Conservation (phyloP, 768 basidiomycete genomes). For the Pleurotus ostreatus region DNA sequence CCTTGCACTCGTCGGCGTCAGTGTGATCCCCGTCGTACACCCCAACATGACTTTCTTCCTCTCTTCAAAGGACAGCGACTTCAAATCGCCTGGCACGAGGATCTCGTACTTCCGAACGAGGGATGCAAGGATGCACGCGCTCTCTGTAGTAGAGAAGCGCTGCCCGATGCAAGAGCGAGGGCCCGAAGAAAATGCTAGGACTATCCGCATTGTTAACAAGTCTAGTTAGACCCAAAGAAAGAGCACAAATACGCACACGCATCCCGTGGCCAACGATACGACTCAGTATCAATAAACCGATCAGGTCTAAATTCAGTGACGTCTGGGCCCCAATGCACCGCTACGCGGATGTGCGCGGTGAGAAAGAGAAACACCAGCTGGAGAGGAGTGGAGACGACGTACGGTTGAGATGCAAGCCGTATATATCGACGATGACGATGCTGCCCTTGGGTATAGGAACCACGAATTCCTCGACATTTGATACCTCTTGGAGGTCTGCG, state of each 20-base stretch:
- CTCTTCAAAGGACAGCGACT: neutral
- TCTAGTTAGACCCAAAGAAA: neutral
- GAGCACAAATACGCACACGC: conserved; percentile 30
- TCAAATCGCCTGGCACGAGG: conserved; percentile 29
- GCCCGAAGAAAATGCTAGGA: conserved; percentile 42
- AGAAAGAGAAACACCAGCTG: neutral
- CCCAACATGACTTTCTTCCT: neutral
- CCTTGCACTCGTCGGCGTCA: conserved; percentile 6
- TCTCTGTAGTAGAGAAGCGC: conserved; percentile 41
- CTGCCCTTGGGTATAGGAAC: conserved; percentile 36
- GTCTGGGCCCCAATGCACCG: conserved; percentile 47
- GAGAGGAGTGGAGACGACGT: conserved; percentile 11
- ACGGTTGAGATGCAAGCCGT: conserved; percentile 44
- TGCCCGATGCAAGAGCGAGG: conserved; percentile 46
- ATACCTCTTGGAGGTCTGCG: conserved; percentile 21
- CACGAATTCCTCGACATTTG: conserved; percentile 23
- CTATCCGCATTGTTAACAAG: conserved; percentile 9
- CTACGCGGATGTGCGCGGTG: conserved; percentile 18
- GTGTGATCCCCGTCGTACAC: neutral
- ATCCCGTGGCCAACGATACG: conserved; percentile 48
- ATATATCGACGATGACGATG: conserved; percentile 34
- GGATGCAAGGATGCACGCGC: conserved; percentile 36
- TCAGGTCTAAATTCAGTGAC: conserved; percentile 41
- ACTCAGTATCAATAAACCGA: conserved; percentile 45
- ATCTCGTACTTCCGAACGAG: conserved; percentile 39